Evolutionary conservation across 106 monocot genomes (phyloP), one percentile per base, ranked within the genome.

Genomic region (Dactylorhiza incarnata): DNA sequence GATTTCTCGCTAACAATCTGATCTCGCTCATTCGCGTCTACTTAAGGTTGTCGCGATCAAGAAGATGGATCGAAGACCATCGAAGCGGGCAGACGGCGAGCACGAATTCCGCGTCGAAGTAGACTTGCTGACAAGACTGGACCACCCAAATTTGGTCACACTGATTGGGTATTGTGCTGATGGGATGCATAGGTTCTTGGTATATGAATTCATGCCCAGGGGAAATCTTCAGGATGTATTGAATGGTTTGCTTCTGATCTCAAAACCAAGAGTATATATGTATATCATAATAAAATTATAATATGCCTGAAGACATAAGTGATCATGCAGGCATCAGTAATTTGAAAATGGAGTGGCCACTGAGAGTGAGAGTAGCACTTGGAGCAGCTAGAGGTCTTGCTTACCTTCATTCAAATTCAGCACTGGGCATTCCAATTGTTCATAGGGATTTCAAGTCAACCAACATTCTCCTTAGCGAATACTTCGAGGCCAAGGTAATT

Each of bases 391-490:
- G 83, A 45, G 95, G 86, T 2, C 89, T 95, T 66, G 87, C 95
- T 47, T 92, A 89, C 76, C 95, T 95, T 71, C 95, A 92, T 79
- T 88, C 87, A 0, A 76, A 72, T 78, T 79, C 91, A 11, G 83
- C 67, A 29, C 70, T 90, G 70, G 89, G 92, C 26, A 81, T 87
- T 48, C 95, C 95, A 14, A 81, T 92, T 49, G 87, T 92, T 14
- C 95, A 95, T 73, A 81, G 91, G 63, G 95, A 95, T 53, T 89
- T 95, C 83, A 95, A 95, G 71, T 95, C 95, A n/a, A 86, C 92
- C 56, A 95, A 95, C 45, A 92, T 95, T 75, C 87, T 95, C 22
- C 81, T 95, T 45, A 79, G 78, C 70, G 84, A 89, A 48, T 45
- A 79, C 20, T 92, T 82, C 11, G 89, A 95, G 10, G 84, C 92